These are phyloP conservation scores for Vigna radiata DNA, from an alignment of 306 rosid species.

Conservation along the genomic window DNA sequence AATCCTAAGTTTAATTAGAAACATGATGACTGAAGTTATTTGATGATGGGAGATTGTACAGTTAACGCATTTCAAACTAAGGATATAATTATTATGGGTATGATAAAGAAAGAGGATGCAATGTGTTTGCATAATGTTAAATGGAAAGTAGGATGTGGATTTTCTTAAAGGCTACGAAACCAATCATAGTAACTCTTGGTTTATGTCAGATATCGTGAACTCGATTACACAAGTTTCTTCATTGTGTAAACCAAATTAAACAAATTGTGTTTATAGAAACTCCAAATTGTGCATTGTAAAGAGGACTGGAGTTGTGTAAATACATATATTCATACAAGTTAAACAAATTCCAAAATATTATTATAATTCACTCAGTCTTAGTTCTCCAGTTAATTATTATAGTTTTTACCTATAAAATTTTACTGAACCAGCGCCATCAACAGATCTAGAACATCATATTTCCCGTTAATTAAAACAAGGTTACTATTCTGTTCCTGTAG, in stretches of 20 bases:
- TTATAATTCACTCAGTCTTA: no score
- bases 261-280: background rate
- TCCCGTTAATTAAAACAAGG: background rate
- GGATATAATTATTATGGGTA: background rate
- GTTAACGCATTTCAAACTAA: background rate
- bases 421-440: background rate
- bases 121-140: background rate
- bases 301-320: background rate
- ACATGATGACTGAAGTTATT: no score
- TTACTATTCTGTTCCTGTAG: background rate
- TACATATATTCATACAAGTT: no score
- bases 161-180: conserved; percentile 5
- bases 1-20: no score
- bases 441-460: conserved; percentile 14
- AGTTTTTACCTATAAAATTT: conserved; percentile 23
- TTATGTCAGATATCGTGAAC: background rate
- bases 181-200: conserved; percentile 20
- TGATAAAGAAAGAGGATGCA: conserved; percentile 17
- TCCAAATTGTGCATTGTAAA: conserved; percentile 21
- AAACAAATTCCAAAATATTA: no score
- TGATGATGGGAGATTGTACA: background rate
- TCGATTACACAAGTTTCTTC: background rate
- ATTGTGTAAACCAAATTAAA: conserved; percentile 7
- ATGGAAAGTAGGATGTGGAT: conserved; percentile 6
- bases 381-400: background rate